A percentile compares a stretch with the other conserved stretches of the same genome.
phyloP scores from a whole-genome alignment of 345 rosid species.

The Pugionium cornutum region DNA sequence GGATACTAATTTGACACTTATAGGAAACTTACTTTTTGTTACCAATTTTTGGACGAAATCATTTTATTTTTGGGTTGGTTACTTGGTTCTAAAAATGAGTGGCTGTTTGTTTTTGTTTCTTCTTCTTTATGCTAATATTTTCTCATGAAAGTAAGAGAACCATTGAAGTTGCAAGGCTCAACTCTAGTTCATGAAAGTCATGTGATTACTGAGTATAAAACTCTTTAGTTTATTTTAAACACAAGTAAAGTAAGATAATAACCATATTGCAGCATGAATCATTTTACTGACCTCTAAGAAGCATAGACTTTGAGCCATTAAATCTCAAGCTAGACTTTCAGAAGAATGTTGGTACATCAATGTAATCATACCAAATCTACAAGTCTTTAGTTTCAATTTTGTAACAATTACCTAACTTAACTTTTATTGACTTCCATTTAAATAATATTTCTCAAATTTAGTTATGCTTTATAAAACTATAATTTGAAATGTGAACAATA shows the following conservation, averaged over 20 bases:
- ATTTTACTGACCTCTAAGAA: slow-evolving; percentile 36
- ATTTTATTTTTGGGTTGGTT: neutral
- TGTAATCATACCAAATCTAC: slow-evolving; percentile 32
- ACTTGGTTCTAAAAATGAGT: slow-evolving; percentile 1
- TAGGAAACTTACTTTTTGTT: neutral
- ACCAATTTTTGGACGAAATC: neutral
- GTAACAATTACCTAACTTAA: slow-evolving; percentile 11
- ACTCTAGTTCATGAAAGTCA: neutral
- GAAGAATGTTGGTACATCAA: slow-evolving; percentile 30
- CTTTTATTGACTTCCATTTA: slow-evolving; percentile 18
- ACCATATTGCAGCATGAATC: slow-evolving; percentile 28
- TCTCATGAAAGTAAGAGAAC: slow-evolving; percentile 18
- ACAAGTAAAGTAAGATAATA: slow-evolving; percentile 22
- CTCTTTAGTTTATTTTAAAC: slow-evolving; percentile 18
- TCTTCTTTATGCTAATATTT: slow-evolving; percentile 2
- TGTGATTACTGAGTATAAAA: neutral
- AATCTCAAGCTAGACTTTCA: slow-evolving; percentile 31
- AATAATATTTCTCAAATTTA: neutral
- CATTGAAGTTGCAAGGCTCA: slow-evolving; percentile 30
- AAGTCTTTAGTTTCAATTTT: slow-evolving; percentile 23
- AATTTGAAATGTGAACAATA: too few species aligned
- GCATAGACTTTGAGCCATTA: slow-evolving; percentile 38
- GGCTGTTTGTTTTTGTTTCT: neutral
- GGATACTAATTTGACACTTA: neutral
- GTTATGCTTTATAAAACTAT: too few species aligned